Evolutionary conservation across 1,284 basidiomycete species (phyloP).

Genomic region (Rhodotorula sp.): DNA sequence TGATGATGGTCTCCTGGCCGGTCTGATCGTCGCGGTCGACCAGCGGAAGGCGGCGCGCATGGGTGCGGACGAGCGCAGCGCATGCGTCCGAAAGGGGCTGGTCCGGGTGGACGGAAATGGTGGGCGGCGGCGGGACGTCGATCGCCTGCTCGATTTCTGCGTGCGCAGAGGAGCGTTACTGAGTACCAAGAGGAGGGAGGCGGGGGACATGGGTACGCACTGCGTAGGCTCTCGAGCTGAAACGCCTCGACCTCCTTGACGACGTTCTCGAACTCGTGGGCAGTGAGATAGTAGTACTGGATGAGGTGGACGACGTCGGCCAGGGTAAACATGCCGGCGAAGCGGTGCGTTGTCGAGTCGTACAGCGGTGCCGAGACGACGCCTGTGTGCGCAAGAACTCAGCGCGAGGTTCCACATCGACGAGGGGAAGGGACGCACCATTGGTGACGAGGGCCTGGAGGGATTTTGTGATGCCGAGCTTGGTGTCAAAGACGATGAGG

Average conservation of each 20-base stretch:
- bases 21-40: constrained; percentile 93
- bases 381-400: constrained; percentile 57
- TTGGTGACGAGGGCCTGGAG: constrained; percentile 84
- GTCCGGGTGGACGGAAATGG: constrained; percentile 84
- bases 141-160: constrained; percentile 91
- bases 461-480: constrained; percentile 90
- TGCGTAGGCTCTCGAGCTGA: constrained; percentile 80
- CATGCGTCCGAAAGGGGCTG: constrained; percentile 89
- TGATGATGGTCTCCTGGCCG: constrained; percentile 91
- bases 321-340: constrained; percentile 95
- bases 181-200: not conserved
- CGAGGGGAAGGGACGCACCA: constrained; percentile 58
- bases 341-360: constrained; percentile 86
- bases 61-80: constrained; percentile 87
- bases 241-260: constrained; percentile 93
- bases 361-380: constrained; percentile 98
- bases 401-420: too few species aligned
- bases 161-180: not conserved
- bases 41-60: constrained; percentile 89
- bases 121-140: constrained; percentile 87
- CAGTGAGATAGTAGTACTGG: constrained; percentile 86
- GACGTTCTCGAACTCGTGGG: constrained; percentile 82
- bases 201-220: constrained; percentile 56
- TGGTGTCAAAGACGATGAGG: constrained; percentile 92
- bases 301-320: constrained; percentile 95